Percentiles rank a stretch among this genome's conserved stretches.
Conservation (phyloP, 2,329 filamentous ascomycete genomes). For the Stemphylium vesicarium region DNA sequence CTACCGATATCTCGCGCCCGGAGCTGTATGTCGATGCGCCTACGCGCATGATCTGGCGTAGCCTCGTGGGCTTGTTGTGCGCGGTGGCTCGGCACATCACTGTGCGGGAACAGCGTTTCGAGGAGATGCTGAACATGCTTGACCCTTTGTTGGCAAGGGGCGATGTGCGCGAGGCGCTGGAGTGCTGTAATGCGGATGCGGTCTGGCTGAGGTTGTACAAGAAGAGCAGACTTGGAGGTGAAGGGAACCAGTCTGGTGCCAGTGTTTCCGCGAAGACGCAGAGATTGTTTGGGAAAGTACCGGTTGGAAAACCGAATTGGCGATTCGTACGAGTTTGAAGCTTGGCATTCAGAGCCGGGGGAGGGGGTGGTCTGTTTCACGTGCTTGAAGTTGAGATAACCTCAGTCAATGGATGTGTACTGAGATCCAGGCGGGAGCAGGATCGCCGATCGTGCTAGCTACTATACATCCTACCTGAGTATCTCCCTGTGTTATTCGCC, state of each 20-base stretch:
- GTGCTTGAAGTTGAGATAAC: no score
- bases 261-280: not conserved
- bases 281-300: not conserved
- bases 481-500: no score
- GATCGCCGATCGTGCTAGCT: no score
- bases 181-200: slow-evolving; percentile 72
- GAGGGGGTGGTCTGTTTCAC: not conserved
- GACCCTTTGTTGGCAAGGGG: slow-evolving; percentile 46
- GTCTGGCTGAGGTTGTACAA: slow-evolving; percentile 67
- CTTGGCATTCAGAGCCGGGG: not conserved
- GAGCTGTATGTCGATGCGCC: slow-evolving; percentile 61
- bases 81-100: slow-evolving; percentile 67
- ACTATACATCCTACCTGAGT: no score
- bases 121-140: slow-evolving; percentile 71
- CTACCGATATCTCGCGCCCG: slow-evolving; percentile 8
- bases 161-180: slow-evolving; percentile 64
- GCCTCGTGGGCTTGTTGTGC: slow-evolving; percentile 64
- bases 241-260: not conserved
- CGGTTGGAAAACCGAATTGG: slow-evolving; percentile 20
- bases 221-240: slow-evolving; percentile 12
- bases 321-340: slow-evolving; percentile 11
- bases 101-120: slow-evolving; percentile 73
- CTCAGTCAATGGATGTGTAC: no score
- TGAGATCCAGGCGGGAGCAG: no score
- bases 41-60: slow-evolving; percentile 68